These are phyloP conservation scores for Plenodomus lindquistii DNA, from an alignment of 2,329 filamentous ascomycete species.

Conservation along the genomic window DNA sequence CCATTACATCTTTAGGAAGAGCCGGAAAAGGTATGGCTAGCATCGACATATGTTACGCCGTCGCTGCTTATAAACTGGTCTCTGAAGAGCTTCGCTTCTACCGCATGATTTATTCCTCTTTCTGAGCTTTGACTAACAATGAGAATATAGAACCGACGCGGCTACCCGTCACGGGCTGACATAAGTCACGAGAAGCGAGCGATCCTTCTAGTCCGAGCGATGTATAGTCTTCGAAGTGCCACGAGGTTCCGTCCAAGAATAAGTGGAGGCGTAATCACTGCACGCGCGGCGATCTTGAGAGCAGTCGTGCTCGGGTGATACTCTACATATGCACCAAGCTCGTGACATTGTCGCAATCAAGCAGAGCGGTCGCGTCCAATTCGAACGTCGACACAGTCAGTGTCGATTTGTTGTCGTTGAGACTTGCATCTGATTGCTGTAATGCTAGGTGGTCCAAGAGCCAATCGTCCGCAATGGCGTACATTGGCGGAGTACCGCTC, in stretches of 20 bases:
- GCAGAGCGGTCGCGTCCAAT: conserved; percentile 17
- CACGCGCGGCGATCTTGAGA: no score
- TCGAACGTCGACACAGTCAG: conserved; percentile 19
- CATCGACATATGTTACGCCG: conserved; percentile 54
- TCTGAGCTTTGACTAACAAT: conserved; percentile 5
- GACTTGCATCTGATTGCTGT: not conserved
- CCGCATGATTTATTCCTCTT: not conserved
- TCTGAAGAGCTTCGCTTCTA: conserved; percentile 40
- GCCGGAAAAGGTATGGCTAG: conserved; percentile 57
- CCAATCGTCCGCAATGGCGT: conserved; percentile 1
- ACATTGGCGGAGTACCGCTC: conserved; percentile 3
- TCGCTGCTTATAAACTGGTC: conserved; percentile 56
- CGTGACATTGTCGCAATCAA: conserved; percentile 5
- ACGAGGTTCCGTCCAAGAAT: no score
- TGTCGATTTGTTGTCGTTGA: conserved; percentile 2
- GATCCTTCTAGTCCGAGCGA: no score
- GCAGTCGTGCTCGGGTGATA: not conserved
- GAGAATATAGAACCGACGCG: not conserved
- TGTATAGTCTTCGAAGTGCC: no score
- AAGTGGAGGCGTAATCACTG: no score
- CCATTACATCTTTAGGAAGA: conserved; percentile 53
- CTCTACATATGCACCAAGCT: not conserved
- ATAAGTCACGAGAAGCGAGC: no score
- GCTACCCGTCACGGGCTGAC: no score
- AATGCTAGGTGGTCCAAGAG: conserved; percentile 2